Evolutionary conservation across 208 protist species (phyloP), one percentile per base, ranked within the genome.

Genomic region (Trypanosoma brucei): DNA sequence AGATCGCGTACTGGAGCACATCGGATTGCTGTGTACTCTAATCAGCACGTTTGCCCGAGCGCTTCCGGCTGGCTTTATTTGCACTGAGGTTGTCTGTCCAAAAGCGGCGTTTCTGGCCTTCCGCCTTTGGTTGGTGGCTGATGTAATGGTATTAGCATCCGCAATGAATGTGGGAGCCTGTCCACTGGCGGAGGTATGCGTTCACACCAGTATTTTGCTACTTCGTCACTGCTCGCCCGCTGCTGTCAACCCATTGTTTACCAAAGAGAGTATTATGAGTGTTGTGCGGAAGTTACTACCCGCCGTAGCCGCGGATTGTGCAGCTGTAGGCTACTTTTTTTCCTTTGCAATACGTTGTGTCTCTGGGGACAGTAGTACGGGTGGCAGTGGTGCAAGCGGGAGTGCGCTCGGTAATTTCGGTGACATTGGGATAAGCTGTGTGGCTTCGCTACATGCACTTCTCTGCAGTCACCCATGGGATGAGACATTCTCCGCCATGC

Each of bases 271-370:
- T n/a, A 55, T 35, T 3, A 57, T 64, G 45, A 52, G 36, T 14
- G 36, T 72, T 14, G 55, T 42, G 30, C 50, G 44, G 22, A 22
- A 65, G 36, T 5, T 37, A 35, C 48, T 63, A 58, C 37, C 6
- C 30, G 1, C 49, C 0, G 22, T 33, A 36, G 13, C 8, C 22
- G 14, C 22, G 38, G 36, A 55, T 13, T 55, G 72, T 81, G 31
- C 65, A 69, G 62, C 78, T 56, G 51, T 90, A 75, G 55, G 59
- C 71, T 73, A 67, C 44, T 59, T 73, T 34, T 73, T 73, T 30
- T 42, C 45, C 1, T 67, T 73, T 67, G 54, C 49, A 3, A 3
- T 66, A 56, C 60, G 60, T 22, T 67, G 68, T 55, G 8, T 73
- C 30, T 52, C 52, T 52, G 50, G 11, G n/a, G n/a, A 34, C 34